Evolutionary conservation across 805 yeast species (phyloP).

Genomic region (Saccharomycopsis selenospora): DNA sequence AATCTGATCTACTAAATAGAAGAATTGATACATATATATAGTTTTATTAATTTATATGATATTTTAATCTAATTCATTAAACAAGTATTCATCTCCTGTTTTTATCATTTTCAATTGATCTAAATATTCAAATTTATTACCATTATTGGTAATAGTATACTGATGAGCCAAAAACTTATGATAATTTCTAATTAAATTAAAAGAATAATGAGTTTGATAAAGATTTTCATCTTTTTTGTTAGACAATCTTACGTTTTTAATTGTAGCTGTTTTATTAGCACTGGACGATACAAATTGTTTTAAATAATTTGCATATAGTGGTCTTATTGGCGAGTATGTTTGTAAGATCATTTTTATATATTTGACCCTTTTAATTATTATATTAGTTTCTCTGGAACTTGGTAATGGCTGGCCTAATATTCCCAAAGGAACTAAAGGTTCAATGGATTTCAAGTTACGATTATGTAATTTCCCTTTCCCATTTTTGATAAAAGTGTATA

Average conservation of each 20-base stretch:
- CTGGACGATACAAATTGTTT: too few species aligned
- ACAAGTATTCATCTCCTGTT: not conserved
- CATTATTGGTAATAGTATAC: not conserved
- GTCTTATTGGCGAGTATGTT: not conserved
- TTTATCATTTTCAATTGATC: not conserved
- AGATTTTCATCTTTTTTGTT: not conserved
- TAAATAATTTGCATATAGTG: not conserved
- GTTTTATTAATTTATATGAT: not conserved
- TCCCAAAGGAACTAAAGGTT: constrained; percentile 1
- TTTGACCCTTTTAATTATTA: not conserved
- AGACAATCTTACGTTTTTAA: too few species aligned
- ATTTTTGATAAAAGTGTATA: too few species aligned
- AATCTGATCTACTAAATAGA: too few species aligned
- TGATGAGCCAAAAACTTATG: not conserved
- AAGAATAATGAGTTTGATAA: not conserved
- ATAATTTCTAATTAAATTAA: not conserved
- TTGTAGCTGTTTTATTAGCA: too few species aligned
- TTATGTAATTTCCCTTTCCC: not conserved
- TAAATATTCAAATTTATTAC: not conserved
- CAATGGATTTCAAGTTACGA: not conserved
- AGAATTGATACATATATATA: too few species aligned
- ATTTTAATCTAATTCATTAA: not conserved
- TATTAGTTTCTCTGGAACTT: not conserved
- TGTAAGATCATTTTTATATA: not conserved
- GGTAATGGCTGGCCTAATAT: constrained; percentile 1